These are phyloP conservation scores for Phoma sp. DNA, from an alignment of 2,329 filamentous ascomycete genomes.

Conservation along the genomic window DNA sequence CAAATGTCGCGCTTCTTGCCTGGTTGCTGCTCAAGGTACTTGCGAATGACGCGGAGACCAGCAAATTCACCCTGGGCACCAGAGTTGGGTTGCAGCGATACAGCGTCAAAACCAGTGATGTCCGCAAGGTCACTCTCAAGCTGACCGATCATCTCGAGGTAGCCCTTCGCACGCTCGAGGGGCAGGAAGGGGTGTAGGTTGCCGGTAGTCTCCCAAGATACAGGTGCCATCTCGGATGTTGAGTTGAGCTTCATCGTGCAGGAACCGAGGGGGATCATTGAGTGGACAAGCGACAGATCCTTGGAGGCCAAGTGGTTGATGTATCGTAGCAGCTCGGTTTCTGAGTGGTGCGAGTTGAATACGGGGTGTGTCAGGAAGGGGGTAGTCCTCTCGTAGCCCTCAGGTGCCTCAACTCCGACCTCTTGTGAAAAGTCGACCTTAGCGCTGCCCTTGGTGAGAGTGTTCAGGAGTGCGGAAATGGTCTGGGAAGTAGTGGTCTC, in stretches of 20 bases:
- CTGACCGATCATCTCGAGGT: slow-evolving; percentile 71
- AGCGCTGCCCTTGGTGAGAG: slow-evolving; percentile 45
- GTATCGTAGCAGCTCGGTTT: slow-evolving; percentile 92
- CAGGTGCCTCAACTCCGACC: slow-evolving; percentile 52
- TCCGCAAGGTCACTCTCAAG: slow-evolving; percentile 77
- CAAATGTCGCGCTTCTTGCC: slow-evolving; percentile 84
- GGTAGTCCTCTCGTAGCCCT: slow-evolving; percentile 71
- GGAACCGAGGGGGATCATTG: slow-evolving; percentile 95
- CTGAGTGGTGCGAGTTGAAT: slow-evolving; percentile 93
- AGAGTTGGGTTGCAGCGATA: slow-evolving; percentile 92
- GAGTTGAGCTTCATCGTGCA: slow-evolving; percentile 99
- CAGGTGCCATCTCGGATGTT: slow-evolving; percentile 88
- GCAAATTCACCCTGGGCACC: slow-evolving; percentile 96
- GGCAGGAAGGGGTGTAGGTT: slow-evolving; percentile 84
- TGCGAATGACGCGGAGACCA: slow-evolving; percentile 84
- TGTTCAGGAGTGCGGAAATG: slow-evolving; percentile 62
- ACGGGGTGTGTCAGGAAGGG: slow-evolving; percentile 85
- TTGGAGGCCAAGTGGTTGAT: slow-evolving; percentile 93
- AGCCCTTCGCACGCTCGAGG: slow-evolving; percentile 68
- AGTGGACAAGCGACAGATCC: slow-evolving; percentile 91
- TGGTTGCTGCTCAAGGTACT: slow-evolving; percentile 74
- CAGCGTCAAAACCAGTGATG: slow-evolving; percentile 89
- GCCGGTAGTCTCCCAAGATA: slow-evolving; percentile 77
- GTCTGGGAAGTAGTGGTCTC: slow-evolving; percentile 70
- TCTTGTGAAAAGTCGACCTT: slow-evolving; percentile 18